These are phyloP conservation scores for Pseudogymnoascus sp. DNA, from an alignment of 2,329 filamentous ascomycete species.

Conservation along the genomic window DNA sequence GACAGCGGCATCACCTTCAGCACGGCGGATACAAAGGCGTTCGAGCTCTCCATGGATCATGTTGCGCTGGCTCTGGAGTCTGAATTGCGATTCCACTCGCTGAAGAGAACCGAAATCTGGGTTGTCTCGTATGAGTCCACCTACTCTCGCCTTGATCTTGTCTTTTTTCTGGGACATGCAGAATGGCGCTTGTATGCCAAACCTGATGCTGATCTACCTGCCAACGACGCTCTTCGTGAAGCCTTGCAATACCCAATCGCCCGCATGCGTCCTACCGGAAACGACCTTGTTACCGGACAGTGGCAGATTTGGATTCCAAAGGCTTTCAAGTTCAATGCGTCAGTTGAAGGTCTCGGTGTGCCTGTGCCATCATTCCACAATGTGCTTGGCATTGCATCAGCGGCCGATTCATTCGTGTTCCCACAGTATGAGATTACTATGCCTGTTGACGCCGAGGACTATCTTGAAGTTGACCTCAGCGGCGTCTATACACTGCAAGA, in stretches of 20 bases:
- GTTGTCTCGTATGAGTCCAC: slow-evolving; percentile 35
- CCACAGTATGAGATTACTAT: slow-evolving; percentile 35
- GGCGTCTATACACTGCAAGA: slow-evolving; percentile 46
- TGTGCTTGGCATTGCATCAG: slow-evolving; percentile 16
- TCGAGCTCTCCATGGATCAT: slow-evolving; percentile 30
- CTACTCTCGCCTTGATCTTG: slow-evolving; percentile 34
- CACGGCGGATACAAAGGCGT: slow-evolving; percentile 20
- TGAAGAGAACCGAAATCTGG: slow-evolving; percentile 34
- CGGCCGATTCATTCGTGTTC: slow-evolving; percentile 30
- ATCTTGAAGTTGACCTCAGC: slow-evolving; percentile 33
- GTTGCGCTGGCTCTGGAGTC: slow-evolving; percentile 29
- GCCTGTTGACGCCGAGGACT: slow-evolving; percentile 23
- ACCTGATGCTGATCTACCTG: slow-evolving; percentile 31
- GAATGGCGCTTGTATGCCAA: slow-evolving; percentile 44
- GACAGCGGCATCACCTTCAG: slow-evolving; percentile 16
- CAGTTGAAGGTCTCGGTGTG: slow-evolving; percentile 30
- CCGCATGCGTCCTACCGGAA: slow-evolving; percentile 33
- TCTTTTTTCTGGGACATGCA: slow-evolving; percentile 27
- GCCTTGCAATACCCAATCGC: slow-evolving; percentile 41
- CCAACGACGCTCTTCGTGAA: slow-evolving; percentile 34
- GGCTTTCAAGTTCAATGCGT: slow-evolving; percentile 29
- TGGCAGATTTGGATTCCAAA: slow-evolving; percentile 41
- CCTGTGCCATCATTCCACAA: slow-evolving; percentile 18
- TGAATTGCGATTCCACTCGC: slow-evolving; percentile 28
- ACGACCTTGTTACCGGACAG: slow-evolving; percentile 31